Evolutionary conservation across 345 rosid species (phyloP).

Genomic region (Citropsis articulata): DNA sequence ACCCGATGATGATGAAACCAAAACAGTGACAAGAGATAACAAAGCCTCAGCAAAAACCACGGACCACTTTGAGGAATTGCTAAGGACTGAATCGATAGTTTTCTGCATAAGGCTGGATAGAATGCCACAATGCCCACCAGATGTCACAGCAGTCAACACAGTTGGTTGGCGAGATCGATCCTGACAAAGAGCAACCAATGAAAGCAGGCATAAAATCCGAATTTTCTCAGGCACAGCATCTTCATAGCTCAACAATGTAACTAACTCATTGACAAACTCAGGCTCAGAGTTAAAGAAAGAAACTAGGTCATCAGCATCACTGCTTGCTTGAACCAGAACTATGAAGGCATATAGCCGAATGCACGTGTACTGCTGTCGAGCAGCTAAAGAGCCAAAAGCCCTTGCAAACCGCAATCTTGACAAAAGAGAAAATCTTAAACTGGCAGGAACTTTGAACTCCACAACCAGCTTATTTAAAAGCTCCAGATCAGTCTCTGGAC

Average conservation of each 20-base stretch:
- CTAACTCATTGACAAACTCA: slow-evolving; percentile 85
- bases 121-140: slow-evolving; percentile 90
- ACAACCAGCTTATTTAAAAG: slow-evolving; percentile 67
- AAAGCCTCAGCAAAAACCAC: slow-evolving; percentile 87
- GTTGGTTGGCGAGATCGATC: slow-evolving; percentile 85
- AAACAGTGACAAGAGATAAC: slow-evolving; percentile 79
- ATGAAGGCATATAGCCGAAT: slow-evolving; percentile 91
- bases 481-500: slow-evolving; percentile 70
- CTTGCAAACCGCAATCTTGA: slow-evolving; percentile 88
- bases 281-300: slow-evolving; percentile 92
- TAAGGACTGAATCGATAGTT: slow-evolving; percentile 74
- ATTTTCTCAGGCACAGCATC: slow-evolving; percentile 88
- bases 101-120: slow-evolving; percentile 91
- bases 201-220: slow-evolving; percentile 64
- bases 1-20: slow-evolving; percentile 89
- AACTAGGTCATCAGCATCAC: slow-evolving; percentile 70
- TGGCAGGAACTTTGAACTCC: slow-evolving; percentile 70
- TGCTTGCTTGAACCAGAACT: slow-evolving; percentile 84
- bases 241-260: slow-evolving; percentile 74
- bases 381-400: slow-evolving; percentile 72
- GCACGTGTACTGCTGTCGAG: slow-evolving; percentile 86
- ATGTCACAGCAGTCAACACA: slow-evolving; percentile 85
- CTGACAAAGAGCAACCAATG: slow-evolving; percentile 89
- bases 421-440: slow-evolving; percentile 77
- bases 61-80: slow-evolving; percentile 69